A percentile compares a stretch with the other conserved stretches of the same genome.
These are phyloP conservation scores for Alternaria solani DNA, from an alignment of 2,329 filamentous ascomycete genomes.

Conservation along the genomic window DNA sequence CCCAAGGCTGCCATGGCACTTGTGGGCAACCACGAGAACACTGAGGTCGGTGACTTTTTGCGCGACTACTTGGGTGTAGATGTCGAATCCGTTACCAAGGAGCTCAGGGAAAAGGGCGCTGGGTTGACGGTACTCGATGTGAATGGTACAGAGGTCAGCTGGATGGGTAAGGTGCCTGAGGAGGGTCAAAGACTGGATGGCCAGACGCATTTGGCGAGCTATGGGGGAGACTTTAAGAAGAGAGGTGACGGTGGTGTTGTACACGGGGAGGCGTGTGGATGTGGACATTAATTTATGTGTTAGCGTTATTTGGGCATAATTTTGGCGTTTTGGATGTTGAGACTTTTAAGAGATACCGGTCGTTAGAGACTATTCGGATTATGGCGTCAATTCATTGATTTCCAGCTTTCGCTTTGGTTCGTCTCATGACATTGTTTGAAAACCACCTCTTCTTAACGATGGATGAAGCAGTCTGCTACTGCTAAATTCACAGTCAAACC, in stretches of 20 bases:
- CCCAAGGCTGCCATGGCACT: constrained; percentile 68
- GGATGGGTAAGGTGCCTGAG: constrained; percentile 55
- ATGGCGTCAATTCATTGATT: background rate
- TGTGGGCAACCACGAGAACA: constrained; percentile 92
- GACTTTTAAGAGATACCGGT: background rate
- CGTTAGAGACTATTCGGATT: background rate
- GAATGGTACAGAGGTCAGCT: constrained; percentile 45
- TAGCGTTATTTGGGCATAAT: background rate
- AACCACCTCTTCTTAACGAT: background rate
- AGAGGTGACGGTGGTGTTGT: constrained; percentile 32
- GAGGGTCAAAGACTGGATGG: constrained; percentile 56
- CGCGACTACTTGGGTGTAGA: constrained; percentile 80
- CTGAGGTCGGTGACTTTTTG: constrained; percentile 85
- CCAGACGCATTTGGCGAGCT: constrained; percentile 55
- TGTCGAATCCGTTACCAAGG: constrained; percentile 77
- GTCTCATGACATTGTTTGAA: background rate
- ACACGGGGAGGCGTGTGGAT: constrained; percentile 42
- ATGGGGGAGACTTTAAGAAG: constrained; percentile 49
- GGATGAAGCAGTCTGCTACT: background rate
- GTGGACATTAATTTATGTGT: constrained; percentile 32
- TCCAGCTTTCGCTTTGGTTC: background rate
- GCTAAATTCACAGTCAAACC: background rate
- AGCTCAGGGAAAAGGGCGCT: constrained; percentile 68
- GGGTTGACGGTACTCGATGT: constrained; percentile 40
- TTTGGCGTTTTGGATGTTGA: background rate